Evolutionary conservation across 2,329 filamentous ascomycete species (phyloP), one percentile per base, ranked within the genome.

Genomic region (Pseudocercospora macadamiae): DNA sequence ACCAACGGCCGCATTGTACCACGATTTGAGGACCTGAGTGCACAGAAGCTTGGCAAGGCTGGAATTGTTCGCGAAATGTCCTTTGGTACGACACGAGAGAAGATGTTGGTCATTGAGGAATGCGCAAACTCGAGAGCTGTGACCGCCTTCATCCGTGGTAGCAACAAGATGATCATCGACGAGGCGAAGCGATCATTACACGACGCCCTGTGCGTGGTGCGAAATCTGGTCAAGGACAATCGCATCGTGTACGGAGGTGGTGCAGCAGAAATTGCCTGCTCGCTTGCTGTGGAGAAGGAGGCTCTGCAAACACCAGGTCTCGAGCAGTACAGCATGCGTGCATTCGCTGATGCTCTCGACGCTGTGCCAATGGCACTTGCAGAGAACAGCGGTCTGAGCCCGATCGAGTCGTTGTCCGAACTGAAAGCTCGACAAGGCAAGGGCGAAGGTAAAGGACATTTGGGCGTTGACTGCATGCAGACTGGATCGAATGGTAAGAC

Each of bases 121-220:
- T 99, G 95, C 74, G 95, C 96, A 72, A 99, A 99, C 81, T 96
- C 91, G 59, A 84, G 95, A 70, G 95, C 95, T 44, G 96, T 99
- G 61, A 99, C 95, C 2, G 87, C 96, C 55, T 99, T 99, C 76
- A 90, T 99, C 61, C 85, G 95, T 71, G 95, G 95, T 71, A 96
- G 92, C 83, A 99, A 99, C 85, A 99, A 97, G 84, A 99, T 99
- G 95, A 96, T 99, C 76, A 97, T 99, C 75, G 96, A 99, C 73
- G 96, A 99, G 79, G 96, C 96, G 55, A 97, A 97, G 82, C 88
- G 96, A 70, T 97, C 95, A 49, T 84, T 99, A 59, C 96, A 99
- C 75, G 95, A 99, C 77, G 95, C 95, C 59, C 87, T 99, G 51
- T 99, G 96, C 74, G 95, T 99, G 49, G 95, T 99, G 53, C 89